phyloP scores from a whole-genome alignment of 768 basidiomycete species.

The Rickenella mellea region DNA sequence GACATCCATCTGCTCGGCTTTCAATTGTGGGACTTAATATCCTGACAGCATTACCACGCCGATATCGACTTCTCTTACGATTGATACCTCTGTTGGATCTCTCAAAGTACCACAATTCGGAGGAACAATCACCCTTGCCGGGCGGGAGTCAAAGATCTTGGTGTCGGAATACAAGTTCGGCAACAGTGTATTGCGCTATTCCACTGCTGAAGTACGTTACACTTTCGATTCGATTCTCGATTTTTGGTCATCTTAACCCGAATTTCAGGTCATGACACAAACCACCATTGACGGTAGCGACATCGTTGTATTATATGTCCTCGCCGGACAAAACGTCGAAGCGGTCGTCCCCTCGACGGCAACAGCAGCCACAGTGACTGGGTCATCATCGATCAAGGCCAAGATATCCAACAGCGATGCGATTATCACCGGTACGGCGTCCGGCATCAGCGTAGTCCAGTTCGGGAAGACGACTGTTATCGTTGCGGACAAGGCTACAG shows the following conservation, averaged over 20 bases:
- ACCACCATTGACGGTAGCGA: constrained; percentile 11
- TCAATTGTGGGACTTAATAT: background rate
- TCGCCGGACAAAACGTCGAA: constrained; percentile 10
- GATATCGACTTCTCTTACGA: constrained; percentile 11
- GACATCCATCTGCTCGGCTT: too few relatives aligned
- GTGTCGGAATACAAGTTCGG: constrained; percentile 17
- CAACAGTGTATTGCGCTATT: constrained; percentile 9
- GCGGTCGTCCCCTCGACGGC: constrained; percentile 3
- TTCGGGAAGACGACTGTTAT: constrained; percentile 9
- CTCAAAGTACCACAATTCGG: constrained; percentile 12
- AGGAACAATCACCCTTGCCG: constrained; percentile 10
- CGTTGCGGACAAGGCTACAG: constrained; percentile 16
- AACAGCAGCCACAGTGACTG: constrained; percentile 2
- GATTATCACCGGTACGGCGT: constrained; percentile 7
- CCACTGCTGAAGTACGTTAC: constrained; percentile 10
- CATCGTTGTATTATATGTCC: constrained; percentile 12
- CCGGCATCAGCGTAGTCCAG: constrained; percentile 8
- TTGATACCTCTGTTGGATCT: constrained; percentile 13
- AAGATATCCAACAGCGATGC: constrained; percentile 3
- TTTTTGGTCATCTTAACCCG: background rate
- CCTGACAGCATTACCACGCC: constrained; percentile 3
- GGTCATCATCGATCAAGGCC: constrained; percentile 8
- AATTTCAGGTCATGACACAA: constrained; percentile 9
- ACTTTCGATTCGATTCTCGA: background rate
- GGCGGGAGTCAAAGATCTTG: constrained; percentile 16